Evolutionary conservation across 108 stramenopile species (phyloP).

Genomic region (Pelagomonas calceolata): DNA sequence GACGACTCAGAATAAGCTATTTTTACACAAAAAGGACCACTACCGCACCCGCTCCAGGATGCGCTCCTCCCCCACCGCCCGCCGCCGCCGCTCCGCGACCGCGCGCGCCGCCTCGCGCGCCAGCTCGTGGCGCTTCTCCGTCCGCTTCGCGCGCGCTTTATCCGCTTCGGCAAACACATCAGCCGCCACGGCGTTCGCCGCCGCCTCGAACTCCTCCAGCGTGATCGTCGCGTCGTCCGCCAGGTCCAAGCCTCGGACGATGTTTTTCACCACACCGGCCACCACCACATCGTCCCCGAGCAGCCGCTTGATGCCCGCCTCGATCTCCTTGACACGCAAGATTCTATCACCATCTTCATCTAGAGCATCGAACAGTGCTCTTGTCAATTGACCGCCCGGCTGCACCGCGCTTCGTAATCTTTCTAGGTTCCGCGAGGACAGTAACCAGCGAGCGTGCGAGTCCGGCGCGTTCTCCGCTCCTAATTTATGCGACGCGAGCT

Average conservation of each 20-base stretch:
- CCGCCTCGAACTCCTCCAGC: not conserved
- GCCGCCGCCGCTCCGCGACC: too few relatives aligned
- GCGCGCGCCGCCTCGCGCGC: too few relatives aligned
- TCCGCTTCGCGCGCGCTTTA: too few relatives aligned
- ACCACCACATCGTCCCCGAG: not conserved
- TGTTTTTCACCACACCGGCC: not conserved
- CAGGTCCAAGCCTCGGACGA: not conserved
- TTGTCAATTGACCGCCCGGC: slow-evolving; percentile 18
- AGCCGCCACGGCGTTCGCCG: not conserved
- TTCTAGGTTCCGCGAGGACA: slow-evolving; percentile 22
- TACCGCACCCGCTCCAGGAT: too few relatives aligned
- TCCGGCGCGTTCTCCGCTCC: slow-evolving; percentile 6
- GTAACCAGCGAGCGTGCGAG: slow-evolving; percentile 26
- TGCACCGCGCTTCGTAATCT: slow-evolving; percentile 13
- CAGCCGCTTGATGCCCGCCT: too few relatives aligned
- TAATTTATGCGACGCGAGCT: slow-evolving; percentile 12
- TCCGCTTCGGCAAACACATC: too few relatives aligned
- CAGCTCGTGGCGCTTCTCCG: too few relatives aligned
- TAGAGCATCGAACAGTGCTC: slow-evolving; percentile 25
- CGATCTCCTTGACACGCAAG: not conserved
- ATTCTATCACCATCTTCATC: slow-evolving; percentile 9
- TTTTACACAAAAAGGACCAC: too few relatives aligned
- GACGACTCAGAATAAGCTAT: too few relatives aligned
- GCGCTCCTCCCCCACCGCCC: too few relatives aligned
- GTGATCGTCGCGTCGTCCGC: not conserved